A percentile compares a stretch with the other conserved stretches of the same genome.
phyloP scores from a whole-genome alignment of 1,284 basidiomycete genomes.

The Taiwanofungus camphoratus region DNA sequence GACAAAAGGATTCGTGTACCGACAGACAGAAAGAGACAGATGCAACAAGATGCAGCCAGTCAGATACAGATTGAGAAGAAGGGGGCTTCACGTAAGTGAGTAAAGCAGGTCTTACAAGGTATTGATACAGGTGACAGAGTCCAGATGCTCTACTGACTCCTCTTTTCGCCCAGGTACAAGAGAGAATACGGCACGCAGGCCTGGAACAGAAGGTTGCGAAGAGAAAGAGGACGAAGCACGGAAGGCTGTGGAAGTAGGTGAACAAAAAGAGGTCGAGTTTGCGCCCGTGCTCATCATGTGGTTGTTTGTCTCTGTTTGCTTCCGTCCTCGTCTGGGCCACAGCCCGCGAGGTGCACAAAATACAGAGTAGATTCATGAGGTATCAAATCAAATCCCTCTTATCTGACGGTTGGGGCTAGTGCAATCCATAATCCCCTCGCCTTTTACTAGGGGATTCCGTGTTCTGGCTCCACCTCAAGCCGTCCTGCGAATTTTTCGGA shows the following conservation, averaged over 20 bases:
- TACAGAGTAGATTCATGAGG: conserved; percentile 23
- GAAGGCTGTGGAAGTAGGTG: conserved; percentile 12
- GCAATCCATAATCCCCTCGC: conserved; percentile 55
- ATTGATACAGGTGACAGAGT: conserved; percentile 26
- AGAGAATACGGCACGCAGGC: conserved; percentile 14
- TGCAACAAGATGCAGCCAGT: conserved; percentile 24
- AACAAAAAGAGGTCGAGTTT: conserved; percentile 9
- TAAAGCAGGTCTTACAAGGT: conserved; percentile 28
- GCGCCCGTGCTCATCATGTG: conserved; percentile 4
- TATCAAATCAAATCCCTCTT: not conserved
- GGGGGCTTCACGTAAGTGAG: conserved; percentile 14
- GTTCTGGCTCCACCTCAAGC: conserved; percentile 37
- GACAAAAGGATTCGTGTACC: conserved; percentile 27
- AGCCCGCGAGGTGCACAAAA: conserved; percentile 35
- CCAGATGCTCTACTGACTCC: conserved; percentile 21
- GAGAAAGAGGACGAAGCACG: not conserved
- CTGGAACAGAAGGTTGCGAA: conserved; percentile 3
- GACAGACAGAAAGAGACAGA: conserved; percentile 22
- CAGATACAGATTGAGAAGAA: conserved; percentile 24
- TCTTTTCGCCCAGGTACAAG: conserved; percentile 18
- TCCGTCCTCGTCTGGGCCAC: not conserved
- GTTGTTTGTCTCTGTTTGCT: conserved; percentile 2
- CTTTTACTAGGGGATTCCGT: conserved; percentile 63
- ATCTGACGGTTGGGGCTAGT: conserved; percentile 36
- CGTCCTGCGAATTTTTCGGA: conserved; percentile 46